Conservation (phyloP, 225 moss, liverwort and hornwort genomes). For the Lunularia cruciata region DNA sequence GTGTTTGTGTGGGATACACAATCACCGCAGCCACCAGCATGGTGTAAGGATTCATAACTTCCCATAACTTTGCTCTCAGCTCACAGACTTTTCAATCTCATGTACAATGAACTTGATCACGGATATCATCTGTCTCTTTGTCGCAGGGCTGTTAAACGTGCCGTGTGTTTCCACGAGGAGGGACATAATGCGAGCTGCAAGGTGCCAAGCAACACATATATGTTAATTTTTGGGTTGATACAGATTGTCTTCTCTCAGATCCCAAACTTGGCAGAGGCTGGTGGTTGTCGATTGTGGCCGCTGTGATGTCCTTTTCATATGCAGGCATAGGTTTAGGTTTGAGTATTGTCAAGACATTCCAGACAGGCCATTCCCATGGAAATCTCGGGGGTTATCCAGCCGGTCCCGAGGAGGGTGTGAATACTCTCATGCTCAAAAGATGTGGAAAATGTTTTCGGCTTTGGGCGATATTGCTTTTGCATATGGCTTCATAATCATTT, state of each 20-base stretch:
- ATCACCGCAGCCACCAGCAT: conserved; percentile 79
- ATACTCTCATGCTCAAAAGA: conserved; percentile 30
- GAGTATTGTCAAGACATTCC: conserved; percentile 36
- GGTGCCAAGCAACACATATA: conserved; percentile 63
- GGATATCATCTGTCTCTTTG: not conserved
- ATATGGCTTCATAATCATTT: conserved; percentile 49
- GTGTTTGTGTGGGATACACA: conserved; percentile 77
- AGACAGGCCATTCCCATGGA: conserved; percentile 35
- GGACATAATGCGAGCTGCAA: conserved; percentile 49
- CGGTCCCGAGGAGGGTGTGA: conserved; percentile 27
- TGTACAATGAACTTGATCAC: no score
- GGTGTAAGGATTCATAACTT: no score
- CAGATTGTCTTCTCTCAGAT: conserved; percentile 76
- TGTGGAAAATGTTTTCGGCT: conserved; percentile 38
- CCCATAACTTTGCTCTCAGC: no score
- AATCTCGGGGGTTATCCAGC: conserved; percentile 30
- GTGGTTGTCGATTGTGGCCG: conserved; percentile 71
- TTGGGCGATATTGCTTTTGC: conserved; percentile 65
- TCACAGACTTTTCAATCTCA: no score
- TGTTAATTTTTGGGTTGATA: conserved; percentile 55
- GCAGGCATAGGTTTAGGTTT: conserved; percentile 62
- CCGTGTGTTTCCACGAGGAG: conserved; percentile 60
- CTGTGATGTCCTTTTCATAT: conserved; percentile 69
- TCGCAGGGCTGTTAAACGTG: conserved; percentile 69
- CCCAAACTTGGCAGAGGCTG: conserved; percentile 57